Base-by-base conservation (phyloP, 2,329 filamentous ascomycete genomes). In the Exophiala lecanii-corni region DNA sequence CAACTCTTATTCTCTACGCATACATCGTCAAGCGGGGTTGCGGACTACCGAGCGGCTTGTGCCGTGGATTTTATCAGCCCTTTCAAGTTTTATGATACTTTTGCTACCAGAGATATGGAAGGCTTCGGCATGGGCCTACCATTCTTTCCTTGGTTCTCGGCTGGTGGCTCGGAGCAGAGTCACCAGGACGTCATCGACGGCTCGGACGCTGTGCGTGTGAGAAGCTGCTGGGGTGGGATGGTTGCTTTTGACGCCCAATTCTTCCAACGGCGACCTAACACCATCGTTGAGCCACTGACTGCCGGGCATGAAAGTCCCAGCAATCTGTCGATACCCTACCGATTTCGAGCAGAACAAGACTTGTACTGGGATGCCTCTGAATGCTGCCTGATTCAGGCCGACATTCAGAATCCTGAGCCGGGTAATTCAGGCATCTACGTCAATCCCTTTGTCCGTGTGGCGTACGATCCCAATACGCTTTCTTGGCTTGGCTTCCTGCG, bases 221-320 rank as follows among this genome's bases (percentile, higher is more conserved):
- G 75, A 55, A 81, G 80, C 51, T 89, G 85, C 63, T 89, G 84
- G 85, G 82, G 83, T 39, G 85, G 85, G 16, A 87, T 88, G 76
- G 81, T 71, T 17, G 68, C 69, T 12, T 72, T 72, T 49, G 68
- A 72, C 49, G 69, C 68, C 7, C 60, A 55, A 25, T 70, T 65
- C 37, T 70, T 72, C 53, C 69, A 72, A 50, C 46, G 49, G 21
- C 38, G 39, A 28, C 41, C 41, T 6, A 36, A 40, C 19, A 18
- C 36, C 21, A 28, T 16, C 9, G 18, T 31, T 5, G 39, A 41
- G 6, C 15, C 41, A n/a, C 26, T 47, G 12, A 54, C 49, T 12
- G 49, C 50, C 21, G 50, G 39, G 4, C 49, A 45, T 23, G 48
- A 52, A 32, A 44, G 47, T 20, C 52, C 42, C 17, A 35, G 41